Base-by-base conservation (phyloP, 2,329 filamentous ascomycete species). In the Colletotrichum destructivum region DNA sequence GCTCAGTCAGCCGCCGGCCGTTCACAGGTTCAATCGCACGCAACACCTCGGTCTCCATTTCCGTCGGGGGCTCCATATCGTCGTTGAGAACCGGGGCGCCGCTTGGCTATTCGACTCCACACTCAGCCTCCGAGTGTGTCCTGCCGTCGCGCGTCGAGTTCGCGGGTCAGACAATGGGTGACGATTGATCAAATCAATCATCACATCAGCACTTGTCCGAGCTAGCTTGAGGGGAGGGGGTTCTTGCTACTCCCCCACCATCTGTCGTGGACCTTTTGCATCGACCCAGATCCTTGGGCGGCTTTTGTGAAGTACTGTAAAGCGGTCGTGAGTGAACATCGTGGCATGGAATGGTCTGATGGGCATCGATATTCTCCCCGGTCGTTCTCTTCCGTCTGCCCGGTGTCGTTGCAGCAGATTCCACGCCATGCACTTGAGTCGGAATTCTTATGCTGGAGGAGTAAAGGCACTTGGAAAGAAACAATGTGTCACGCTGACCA, bases 101-200 rank as follows among this genome's bases (percentile, higher is more conserved):
- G 16, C 40, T 51, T 51, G 59, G 52, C 46, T 18, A 16, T 42
- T 54, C 46, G 46, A 38, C 46, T 66, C 55, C 46, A 54, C 46
- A 38, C 18, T 61, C 42, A 64, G 51, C 60, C 66, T 64, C 31
- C 35, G 49, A 44, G 52, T 52, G 42, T 35, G 51, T 21, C 42
- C 51, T 59, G 54, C 15, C 42, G n/a, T 31, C 49, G 35, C 35
- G 4, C 21, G 59, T 18, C 23, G 15, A 51, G 23, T 44, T 56
- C 51, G 42, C 60, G 51, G 51, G 66, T 51, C 35, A 49, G 56
- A 54, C 62, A 21, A 55, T 26, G 9, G 18, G 11, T 23, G 42
- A 31, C 1, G 1, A 31, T 8, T 31, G 31, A 31, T 35, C 1
- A 0, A 2, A 13, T 21, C 42, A 12, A 16, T 44, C 35, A 35